Percentiles rank a stretch among this genome's conserved stretches.
Evolutionary conservation across 495 filamentous ascomycete species (phyloP).

Genomic region (Tuber melanosporum): DNA sequence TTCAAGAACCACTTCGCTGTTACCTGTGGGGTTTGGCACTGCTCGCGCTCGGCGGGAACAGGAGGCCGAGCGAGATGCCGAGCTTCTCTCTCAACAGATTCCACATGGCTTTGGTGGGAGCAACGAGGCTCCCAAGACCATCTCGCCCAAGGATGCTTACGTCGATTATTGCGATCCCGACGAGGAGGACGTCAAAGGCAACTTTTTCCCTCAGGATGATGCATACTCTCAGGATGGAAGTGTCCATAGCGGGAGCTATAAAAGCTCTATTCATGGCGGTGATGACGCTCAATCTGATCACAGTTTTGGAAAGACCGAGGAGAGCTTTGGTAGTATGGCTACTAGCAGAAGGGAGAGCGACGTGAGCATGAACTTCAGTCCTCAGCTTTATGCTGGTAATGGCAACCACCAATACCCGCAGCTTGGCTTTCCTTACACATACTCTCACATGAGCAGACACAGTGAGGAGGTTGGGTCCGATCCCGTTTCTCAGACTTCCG

Average conservation of each 20-base stretch:
- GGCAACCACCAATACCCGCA: constrained; percentile 21
- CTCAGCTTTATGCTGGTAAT: constrained; percentile 23
- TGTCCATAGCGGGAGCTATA: constrained; percentile 38
- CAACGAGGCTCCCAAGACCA: constrained; percentile 64
- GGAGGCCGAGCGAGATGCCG: constrained; percentile 55
- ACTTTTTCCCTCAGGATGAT: constrained; percentile 37
- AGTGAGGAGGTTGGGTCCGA: constrained; percentile 42
- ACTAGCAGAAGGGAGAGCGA: constrained; percentile 46
- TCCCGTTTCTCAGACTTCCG: constrained; percentile 26
- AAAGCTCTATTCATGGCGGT: constrained; percentile 36
- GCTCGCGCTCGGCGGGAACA: constrained; percentile 55
- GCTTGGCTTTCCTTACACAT: constrained; percentile 28
- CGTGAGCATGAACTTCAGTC: constrained; percentile 31
- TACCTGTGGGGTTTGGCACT: constrained; percentile 29
- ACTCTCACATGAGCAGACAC: constrained; percentile 26
- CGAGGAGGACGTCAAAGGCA: constrained; percentile 49
- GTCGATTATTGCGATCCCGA: constrained; percentile 73
- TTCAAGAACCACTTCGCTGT: constrained; percentile 39
- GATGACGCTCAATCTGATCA: constrained; percentile 41
- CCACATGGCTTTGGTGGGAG: constrained; percentile 45
- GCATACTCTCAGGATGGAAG: constrained; percentile 39
- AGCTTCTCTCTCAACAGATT: constrained; percentile 51
- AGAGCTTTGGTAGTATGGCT: constrained; percentile 47
- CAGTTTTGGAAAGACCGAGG: constrained; percentile 40
- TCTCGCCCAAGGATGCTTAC: constrained; percentile 90